phyloP scores from a whole-genome alignment of 805 yeast genomes.

The Suhomyces xylopsoci region DNA sequence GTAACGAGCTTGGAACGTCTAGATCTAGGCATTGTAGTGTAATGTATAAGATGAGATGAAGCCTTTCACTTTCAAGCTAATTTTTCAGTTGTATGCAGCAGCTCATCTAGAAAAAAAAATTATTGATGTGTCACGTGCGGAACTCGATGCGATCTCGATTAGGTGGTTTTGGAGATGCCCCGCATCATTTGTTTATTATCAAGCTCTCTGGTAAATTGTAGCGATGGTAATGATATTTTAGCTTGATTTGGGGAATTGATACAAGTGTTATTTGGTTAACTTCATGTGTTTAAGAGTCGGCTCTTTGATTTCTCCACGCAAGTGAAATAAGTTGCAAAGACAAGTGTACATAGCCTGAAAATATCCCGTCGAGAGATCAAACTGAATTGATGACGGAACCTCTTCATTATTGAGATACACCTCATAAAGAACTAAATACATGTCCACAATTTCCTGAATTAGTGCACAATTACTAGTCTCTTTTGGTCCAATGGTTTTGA shows the following conservation, averaged over 20 bases:
- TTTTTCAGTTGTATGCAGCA: constrained; percentile 9
- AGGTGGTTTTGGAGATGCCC: background rate
- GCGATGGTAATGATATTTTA: background rate
- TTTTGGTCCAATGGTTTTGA: background rate
- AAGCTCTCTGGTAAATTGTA: background rate
- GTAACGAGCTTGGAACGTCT: constrained; percentile 95
- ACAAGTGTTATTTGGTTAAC: background rate
- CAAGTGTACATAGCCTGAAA: constrained; percentile 5
- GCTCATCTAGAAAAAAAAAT: constrained; percentile 23
- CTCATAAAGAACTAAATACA: constrained; percentile 13
- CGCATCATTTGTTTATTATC: background rate
- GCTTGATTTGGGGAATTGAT: background rate
- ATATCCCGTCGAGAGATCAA: constrained; percentile 13
- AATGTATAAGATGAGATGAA: background rate
- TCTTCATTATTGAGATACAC: constrained; percentile 11
- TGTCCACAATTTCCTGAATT: constrained; percentile 9
- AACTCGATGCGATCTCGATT: background rate
- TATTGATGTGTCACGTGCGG: constrained; percentile 8
- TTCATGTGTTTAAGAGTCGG: background rate
- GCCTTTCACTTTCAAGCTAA: background rate
- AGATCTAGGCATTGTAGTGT: constrained; percentile 81
- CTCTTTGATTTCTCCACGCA: background rate
- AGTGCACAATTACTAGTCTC: background rate
- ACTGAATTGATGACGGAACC: constrained; percentile 14
- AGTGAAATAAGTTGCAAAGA: background rate